Conservation (phyloP, 805 yeast genomes). For the Starmerella potacharoeniae region DNA sequence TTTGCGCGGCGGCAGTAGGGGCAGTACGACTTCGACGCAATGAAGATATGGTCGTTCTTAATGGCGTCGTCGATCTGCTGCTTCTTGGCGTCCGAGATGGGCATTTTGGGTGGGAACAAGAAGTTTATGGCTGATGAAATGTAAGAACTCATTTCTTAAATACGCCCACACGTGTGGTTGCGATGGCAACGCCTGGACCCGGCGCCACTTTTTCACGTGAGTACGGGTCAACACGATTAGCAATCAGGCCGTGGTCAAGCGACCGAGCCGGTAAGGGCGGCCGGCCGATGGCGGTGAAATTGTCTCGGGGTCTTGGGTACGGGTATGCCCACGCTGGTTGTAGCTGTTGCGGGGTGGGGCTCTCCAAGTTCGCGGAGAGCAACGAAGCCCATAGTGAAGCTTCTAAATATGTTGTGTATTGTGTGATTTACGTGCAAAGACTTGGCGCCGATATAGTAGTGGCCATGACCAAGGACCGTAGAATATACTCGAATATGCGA, state of each 20-base stretch:
- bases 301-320: no score
- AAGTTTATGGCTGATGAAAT: slow-evolving; percentile 1
- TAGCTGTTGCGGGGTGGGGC: no score
- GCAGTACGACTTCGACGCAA: slow-evolving; percentile 75
- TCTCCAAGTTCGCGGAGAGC: no score
- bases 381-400: no score
- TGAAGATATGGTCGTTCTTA: slow-evolving; percentile 53
- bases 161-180: neutral
- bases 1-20: slow-evolving; percentile 45
- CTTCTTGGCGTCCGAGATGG: slow-evolving; percentile 18
- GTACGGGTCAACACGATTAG: neutral
- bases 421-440: no score
- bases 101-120: slow-evolving; percentile 17
- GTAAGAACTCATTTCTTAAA: neutral
- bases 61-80: slow-evolving; percentile 49
- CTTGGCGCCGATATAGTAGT: no score
- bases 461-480: no score
- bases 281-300: no score
- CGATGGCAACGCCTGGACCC: neutral
- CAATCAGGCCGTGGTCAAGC: neutral
- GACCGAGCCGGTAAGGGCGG: no score
- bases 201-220: slow-evolving; percentile 1
- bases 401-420: no score
- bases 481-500: no score
- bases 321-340: no score